Evolutionary conservation across 345 rosid species (phyloP).

Genomic region (Populus deltoides): DNA sequence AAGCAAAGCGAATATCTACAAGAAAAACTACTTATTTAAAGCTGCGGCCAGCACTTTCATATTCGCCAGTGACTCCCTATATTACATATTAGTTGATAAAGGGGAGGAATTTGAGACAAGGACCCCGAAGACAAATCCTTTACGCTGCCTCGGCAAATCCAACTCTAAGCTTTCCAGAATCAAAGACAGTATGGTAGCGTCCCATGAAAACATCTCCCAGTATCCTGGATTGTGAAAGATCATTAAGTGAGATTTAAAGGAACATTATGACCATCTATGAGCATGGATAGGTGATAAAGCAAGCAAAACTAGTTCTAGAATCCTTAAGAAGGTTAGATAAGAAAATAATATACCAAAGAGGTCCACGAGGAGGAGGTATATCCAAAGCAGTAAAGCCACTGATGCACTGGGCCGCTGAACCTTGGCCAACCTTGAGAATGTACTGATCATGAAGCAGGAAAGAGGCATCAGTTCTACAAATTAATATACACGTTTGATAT

Average conservation of each 20-base stretch:
- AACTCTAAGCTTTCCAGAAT: conserved; percentile 23
- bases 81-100: neutral
- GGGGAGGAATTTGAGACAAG: neutral
- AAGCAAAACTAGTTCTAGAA: neutral
- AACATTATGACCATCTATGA: neutral
- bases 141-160: conserved; percentile 35
- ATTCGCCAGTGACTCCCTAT: neutral
- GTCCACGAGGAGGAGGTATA: conserved; percentile 32
- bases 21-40: neutral
- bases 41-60: neutral
- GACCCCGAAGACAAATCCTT: neutral
- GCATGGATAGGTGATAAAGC: neutral
- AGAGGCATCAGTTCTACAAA: conserved; percentile 2
- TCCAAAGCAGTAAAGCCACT: conserved; percentile 35
- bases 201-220: conserved; percentile 40
- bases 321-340: neutral
- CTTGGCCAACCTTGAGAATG: conserved; percentile 29
- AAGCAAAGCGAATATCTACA: neutral
- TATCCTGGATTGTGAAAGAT: conserved; percentile 20
- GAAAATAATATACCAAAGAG: conserved; percentile 23
- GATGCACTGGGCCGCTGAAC: conserved; percentile 23
- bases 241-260: neutral
- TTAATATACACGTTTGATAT: no score
- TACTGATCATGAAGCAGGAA: conserved; percentile 19
- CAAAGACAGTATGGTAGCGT: conserved; percentile 30